Evolutionary conservation across 1,284 basidiomycete genomes (phyloP).

Genomic region (Heliocybe sulcata): DNA sequence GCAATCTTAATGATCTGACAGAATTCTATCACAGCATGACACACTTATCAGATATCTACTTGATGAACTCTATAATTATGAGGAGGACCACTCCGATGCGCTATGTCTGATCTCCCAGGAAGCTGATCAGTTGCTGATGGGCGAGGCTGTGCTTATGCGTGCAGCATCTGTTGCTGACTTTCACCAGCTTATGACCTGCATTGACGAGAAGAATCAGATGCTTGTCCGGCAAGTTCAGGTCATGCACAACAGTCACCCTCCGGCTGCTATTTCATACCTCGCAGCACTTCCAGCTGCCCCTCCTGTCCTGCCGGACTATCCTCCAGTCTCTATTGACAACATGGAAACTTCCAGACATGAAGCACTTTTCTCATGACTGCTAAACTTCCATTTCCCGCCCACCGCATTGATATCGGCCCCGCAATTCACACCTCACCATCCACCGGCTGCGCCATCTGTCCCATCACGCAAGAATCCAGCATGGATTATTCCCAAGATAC

Average conservation of each 20-base stretch:
- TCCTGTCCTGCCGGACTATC: not conserved
- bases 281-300: not conserved
- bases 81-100: slow-evolving; percentile 8
- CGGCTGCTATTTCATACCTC: not conserved
- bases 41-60: slow-evolving; percentile 24
- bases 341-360: not conserved
- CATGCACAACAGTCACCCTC: not conserved
- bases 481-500: not conserved
- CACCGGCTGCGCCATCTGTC: not conserved
- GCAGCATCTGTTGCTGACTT: not conserved
- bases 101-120: not conserved
- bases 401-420: not conserved
- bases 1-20: not conserved
- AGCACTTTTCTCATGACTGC: not conserved
- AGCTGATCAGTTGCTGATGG: not conserved
- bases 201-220: not conserved
- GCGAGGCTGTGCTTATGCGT: not conserved
- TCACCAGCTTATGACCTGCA: not conserved
- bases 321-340: not conserved
- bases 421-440: not conserved
- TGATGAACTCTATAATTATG: slow-evolving; percentile 20
- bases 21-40: slow-evolving; percentile 14
- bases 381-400: not conserved
- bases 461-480: not conserved
- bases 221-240: not conserved